Evolutionary conservation across 176 grass and related monocot genomes (phyloP), one percentile per base, ranked within the genome.

Genomic region (Aegilops longissima): DNA sequence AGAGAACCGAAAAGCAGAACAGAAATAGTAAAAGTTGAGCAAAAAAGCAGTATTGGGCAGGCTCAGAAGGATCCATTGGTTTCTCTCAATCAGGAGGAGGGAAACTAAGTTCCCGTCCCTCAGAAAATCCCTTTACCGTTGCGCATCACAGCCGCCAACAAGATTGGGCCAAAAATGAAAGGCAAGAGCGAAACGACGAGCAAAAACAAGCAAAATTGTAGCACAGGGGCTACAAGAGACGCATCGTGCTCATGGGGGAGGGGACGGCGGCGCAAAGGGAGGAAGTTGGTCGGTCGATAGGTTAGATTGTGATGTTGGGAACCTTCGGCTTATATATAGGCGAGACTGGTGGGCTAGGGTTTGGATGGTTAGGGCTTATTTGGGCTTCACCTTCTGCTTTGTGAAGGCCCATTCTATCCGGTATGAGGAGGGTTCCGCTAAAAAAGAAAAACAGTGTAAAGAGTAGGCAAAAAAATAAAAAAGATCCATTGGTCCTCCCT

Each of bases 1-100:
- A 24, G 1, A 36, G 13, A 39, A 23, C 5, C 23, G 6, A 38
- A 68, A 68, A 35, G 0, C 7, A 42, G 8, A 12, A 1, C 18
- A 21, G 42, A 47, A 4, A 9, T 10, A 23, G 49, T 52, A 52
- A 17, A 52, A 5, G 0, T 5, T 49, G 3, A 14, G 45, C 3
- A 25, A 23, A 59, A 70, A 20, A 20, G 3, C 1, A 31, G 18
- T 8, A 78, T 4, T 30, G 8, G 17, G 40, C 31, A 73, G 91
- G 96, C 96, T 98, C 89, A 98, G 96, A 95, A 98, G 91, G 93
- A 98, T 98, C 93, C 96, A 98, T 95, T 98, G 96, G 96, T 87
- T 90, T 87, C 52, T 89, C 25, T 89, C 86, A 85, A 92, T 93
- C 91, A 95, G 66, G 78, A 80, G 75, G 87, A 85, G 52, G 63